Evolutionary conservation across 106 monocot genomes (phyloP).

Genomic region (Dioscorea alata): DNA sequence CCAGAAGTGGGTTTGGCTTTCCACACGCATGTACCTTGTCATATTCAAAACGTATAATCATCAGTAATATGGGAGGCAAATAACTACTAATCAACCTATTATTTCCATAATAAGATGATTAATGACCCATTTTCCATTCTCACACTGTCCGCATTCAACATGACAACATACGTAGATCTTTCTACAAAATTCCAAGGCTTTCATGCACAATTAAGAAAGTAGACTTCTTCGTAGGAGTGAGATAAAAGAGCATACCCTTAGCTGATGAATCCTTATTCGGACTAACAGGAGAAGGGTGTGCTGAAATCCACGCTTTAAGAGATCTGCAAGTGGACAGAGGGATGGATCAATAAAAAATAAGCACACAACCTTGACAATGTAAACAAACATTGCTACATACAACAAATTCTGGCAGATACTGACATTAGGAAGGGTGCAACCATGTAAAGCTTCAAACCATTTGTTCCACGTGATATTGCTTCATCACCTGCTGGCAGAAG

Average conservation of each 20-base stretch:
- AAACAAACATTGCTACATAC: not conserved
- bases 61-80: not conserved
- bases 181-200: too few species aligned
- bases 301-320: slow-evolving; percentile 71
- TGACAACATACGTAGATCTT: too few species aligned
- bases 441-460: slow-evolving; percentile 98
- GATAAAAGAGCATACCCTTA: slow-evolving; percentile 44
- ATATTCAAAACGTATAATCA: not conserved
- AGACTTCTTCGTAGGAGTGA: not conserved
- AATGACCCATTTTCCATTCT: too few species aligned
- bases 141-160: too few species aligned
- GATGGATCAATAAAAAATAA: not conserved
- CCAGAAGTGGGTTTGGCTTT: slow-evolving; percentile 57
- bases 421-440: slow-evolving; percentile 87
- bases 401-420: slow-evolving; percentile 16
- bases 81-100: too few species aligned
- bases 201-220: not conserved
- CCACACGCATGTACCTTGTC: slow-evolving; percentile 55
- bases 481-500: slow-evolving; percentile 76
- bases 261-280: slow-evolving; percentile 47
- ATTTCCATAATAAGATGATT: too few species aligned
- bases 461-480: slow-evolving; percentile 56
- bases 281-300: slow-evolving; percentile 30
- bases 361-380: not conserved
- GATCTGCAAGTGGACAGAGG: slow-evolving; percentile 33